Evolutionary conservation across 805 yeast species (phyloP).

Genomic region (Maudiozyma pseudohumilis): DNA sequence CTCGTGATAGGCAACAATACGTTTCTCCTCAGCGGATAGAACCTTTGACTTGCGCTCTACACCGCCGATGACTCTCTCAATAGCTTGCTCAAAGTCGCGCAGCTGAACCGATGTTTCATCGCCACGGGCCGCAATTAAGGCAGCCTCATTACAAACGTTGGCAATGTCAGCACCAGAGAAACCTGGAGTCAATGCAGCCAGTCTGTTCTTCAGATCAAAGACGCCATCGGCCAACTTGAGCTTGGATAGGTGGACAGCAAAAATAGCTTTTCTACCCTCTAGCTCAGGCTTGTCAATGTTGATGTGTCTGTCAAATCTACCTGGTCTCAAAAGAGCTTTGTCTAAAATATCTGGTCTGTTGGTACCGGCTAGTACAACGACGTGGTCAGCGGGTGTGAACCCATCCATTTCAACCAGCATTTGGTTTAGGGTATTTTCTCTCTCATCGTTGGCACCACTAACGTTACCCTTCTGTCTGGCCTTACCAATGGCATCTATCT

Average conservation of each 20-base stretch:
- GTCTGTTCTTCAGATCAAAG: constrained; percentile 62
- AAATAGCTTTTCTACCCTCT: constrained; percentile 89
- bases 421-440: constrained; percentile 94
- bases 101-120: constrained; percentile 61
- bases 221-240: constrained; percentile 49
- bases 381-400: constrained; percentile 80
- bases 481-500: constrained; percentile 98
- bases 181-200: constrained; percentile 96
- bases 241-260: constrained; percentile 71
- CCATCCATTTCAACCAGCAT: constrained; percentile 98
- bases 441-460: constrained; percentile 86
- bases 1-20: constrained; percentile 91
- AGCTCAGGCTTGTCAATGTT: constrained; percentile 88
- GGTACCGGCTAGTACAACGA: constrained; percentile 95
- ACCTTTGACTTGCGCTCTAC: constrained; percentile 82
- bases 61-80: constrained; percentile 95
- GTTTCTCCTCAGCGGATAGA: constrained; percentile 76
- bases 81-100: constrained; percentile 86
- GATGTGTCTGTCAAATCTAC: constrained; percentile 93
- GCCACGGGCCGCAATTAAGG: constrained; percentile 87
- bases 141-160: constrained; percentile 94
- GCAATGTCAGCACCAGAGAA: constrained; percentile 98
- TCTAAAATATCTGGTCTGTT: constrained; percentile 92
- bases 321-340: constrained; percentile 89
- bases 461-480: constrained; percentile 65